Conservation (phyloP, 2,329 filamentous ascomycete species). For the Uncinocarpus reesii region DNA sequence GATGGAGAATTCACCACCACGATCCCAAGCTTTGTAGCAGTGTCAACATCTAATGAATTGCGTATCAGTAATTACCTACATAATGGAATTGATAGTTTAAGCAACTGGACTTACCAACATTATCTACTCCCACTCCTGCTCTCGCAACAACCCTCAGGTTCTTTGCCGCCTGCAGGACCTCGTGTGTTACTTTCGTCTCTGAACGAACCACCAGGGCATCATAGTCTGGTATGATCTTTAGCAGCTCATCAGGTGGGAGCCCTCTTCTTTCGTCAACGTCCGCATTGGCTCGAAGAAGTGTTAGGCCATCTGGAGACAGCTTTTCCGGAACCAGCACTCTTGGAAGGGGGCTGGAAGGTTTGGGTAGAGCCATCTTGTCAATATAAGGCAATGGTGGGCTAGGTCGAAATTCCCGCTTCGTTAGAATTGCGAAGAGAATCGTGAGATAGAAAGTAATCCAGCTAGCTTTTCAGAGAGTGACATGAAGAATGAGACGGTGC, state of each 20-base stretch:
- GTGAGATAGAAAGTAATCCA: neutral
- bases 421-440: neutral
- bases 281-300: slow-evolving; percentile 54
- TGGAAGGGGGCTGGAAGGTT: slow-evolving; percentile 25
- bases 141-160: slow-evolving; percentile 68
- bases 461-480: neutral
- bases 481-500: neutral
- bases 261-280: slow-evolving; percentile 59
- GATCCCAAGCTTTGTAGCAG: slow-evolving; percentile 61
- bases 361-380: slow-evolving; percentile 19
- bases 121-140: slow-evolving; percentile 73
- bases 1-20: slow-evolving; percentile 71
- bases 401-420: neutral
- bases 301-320: slow-evolving; percentile 66
- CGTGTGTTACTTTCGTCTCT: slow-evolving; percentile 67
- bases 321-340: slow-evolving; percentile 68
- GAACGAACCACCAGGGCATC: slow-evolving; percentile 70
- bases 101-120: slow-evolving; percentile 45
- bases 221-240: slow-evolving; percentile 58
- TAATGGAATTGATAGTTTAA: too few species aligned
- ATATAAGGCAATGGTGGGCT: neutral
- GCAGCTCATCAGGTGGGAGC: slow-evolving; percentile 53
- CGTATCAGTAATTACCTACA: too few species aligned
- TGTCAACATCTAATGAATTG: slow-evolving; percentile 50
- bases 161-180: slow-evolving; percentile 54